Base-by-base conservation (phyloP, 495 filamentous ascomycete genomes). In the Podospora australis region DNA sequence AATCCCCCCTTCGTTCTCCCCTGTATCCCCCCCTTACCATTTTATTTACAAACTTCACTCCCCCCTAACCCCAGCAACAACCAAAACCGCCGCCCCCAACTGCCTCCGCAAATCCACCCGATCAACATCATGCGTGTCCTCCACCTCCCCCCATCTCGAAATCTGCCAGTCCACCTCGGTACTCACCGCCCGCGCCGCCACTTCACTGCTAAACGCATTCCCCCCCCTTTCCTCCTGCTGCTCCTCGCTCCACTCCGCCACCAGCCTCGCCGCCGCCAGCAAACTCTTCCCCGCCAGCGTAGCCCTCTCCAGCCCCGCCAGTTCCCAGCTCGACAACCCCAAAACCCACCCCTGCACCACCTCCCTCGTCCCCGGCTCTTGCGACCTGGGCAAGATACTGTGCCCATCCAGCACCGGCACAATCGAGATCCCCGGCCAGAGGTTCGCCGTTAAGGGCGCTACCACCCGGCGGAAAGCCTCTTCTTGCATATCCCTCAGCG, bases 101-200 rank as follows among this genome's bases (percentile, higher is more conserved):
- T 96, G 92, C 54, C 92, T 77, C 65, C 77, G 78, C 55, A 97
- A 34, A 69, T 98, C 92, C 69, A 95, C 92, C 65, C 81, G 88
- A 58, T 95, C 83, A 2, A 98, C 92, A 79, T 98, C 92, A 68
- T 98, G 94, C 32, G 90, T 95, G 69, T 98, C 92, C 67, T 98
- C 94, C 3, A 98, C 92, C 71, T 94, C 90, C 1, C 92, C 92
- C 90, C 92, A 97, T 70, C 81, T 77, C 13, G 79, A 70, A 4
- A 85, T 95, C 77, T 98, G 92, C 84, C 87, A 96, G 53, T 76
- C 74, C 14, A 96, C 88, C 73, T 98, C 92, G 17, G 92, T 54
- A 53, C 79, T 94, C 3, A 83, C 82, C 20, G 88, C 81, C 64
- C 79, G 70, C 3, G 87, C 81, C 13, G 90, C 90, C 60, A 95